Percentiles rank a stretch among this genome's conserved stretches.
phyloP scores from a whole-genome alignment of 2,329 filamentous ascomycete genomes.

The Trichoderma semiorbis region DNA sequence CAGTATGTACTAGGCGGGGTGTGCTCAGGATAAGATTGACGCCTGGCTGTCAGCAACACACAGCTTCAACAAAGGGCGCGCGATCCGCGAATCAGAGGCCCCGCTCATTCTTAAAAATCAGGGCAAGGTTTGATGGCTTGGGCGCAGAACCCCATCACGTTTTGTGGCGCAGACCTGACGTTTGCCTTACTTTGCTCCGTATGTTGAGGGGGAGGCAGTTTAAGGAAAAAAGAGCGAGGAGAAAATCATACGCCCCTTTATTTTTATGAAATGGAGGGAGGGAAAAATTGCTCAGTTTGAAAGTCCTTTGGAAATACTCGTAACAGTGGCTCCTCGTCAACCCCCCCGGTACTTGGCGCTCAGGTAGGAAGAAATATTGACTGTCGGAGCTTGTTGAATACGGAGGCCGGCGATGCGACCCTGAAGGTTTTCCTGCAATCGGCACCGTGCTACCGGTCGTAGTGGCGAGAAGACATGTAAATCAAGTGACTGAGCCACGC shows the following conservation, averaged over 20 bases:
- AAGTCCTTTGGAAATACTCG: neutral
- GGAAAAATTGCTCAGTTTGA: neutral
- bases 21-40: neutral
- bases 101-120: neutral
- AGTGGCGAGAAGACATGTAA: neutral
- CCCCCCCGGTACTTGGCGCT: neutral
- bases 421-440: neutral
- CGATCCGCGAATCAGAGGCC: neutral
- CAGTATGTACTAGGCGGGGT: neutral
- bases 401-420: neutral
- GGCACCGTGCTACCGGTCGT: neutral
- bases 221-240: neutral
- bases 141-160: neutral
- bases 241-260: neutral
- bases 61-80: neutral
- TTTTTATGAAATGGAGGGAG: neutral
- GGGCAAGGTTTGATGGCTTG: constrained; percentile 11
- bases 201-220: neutral
- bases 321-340: neutral
- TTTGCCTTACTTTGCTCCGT: neutral
- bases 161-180: constrained; percentile 10
- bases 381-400: neutral
- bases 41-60: constrained; percentile 5
- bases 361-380: neutral
- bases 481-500: constrained; percentile 16